Conservation (phyloP, 2,329 filamentous ascomycete species). For the Xylaria sp. region DNA sequence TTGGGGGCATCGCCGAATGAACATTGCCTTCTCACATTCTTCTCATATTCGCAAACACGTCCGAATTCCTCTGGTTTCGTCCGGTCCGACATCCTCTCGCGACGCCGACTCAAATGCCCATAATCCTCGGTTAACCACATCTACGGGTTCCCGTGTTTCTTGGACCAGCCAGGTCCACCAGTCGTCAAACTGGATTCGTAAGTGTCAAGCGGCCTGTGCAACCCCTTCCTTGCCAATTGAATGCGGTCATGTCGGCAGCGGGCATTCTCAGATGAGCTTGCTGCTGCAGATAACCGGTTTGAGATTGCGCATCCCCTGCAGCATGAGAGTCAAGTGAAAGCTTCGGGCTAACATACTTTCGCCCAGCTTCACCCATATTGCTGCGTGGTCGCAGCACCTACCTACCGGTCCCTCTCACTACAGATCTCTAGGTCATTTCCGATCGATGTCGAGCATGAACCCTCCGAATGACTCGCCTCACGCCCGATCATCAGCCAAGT, state of each 20-base stretch:
- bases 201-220: conserved; percentile 21
- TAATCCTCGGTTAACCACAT: conserved; percentile 15
- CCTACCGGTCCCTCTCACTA: conserved; percentile 32
- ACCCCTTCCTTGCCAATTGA: conserved; percentile 7
- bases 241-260: conserved; percentile 3
- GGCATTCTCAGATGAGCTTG: conserved; percentile 14
- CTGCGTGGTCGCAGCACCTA: conserved; percentile 47
- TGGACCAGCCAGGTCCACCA: conserved; percentile 30
- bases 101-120: conserved; percentile 21
- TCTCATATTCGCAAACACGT: background rate
- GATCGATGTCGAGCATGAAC: conserved; percentile 49
- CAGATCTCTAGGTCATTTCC: conserved; percentile 44
- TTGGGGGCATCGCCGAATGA: conserved; percentile 2
- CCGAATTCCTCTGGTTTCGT: background rate
- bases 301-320: conserved; percentile 5
- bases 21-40: conserved; percentile 11
- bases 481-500: conserved; percentile 35
- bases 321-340: background rate
- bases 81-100: conserved; percentile 12
- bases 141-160: conserved; percentile 22
- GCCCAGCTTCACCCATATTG: conserved; percentile 48
- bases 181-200: conserved; percentile 34
- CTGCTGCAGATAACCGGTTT: conserved; percentile 7
- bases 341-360: conserved; percentile 20
- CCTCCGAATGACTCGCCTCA: conserved; percentile 36